Percentiles rank a stretch among this genome's conserved stretches.
These are phyloP conservation scores for Arthrobotrys sphaeroides DNA, from an alignment of 2,329 filamentous ascomycete genomes.

Conservation along the genomic window DNA sequence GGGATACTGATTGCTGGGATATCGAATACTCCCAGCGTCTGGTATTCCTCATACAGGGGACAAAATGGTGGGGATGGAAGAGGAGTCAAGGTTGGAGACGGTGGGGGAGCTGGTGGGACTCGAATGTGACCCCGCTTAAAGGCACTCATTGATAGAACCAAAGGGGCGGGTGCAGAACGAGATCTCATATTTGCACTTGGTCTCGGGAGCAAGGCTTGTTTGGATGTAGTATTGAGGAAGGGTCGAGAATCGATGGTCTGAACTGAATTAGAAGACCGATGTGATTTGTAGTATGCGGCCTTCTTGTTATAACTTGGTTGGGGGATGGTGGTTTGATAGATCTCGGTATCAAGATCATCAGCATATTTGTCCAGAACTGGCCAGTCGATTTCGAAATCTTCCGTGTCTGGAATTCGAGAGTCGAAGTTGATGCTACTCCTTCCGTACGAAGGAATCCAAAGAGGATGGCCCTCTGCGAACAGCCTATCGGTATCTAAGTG, in stretches of 20 bases:
- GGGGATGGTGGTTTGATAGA: constrained; percentile 3
- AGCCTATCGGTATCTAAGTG: constrained; percentile 10
- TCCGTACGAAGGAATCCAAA: constrained; percentile 27
- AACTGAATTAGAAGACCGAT: constrained; percentile 1
- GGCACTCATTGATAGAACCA: constrained; percentile 43
- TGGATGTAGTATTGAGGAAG: constrained; percentile 36
- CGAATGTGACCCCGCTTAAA: constrained; percentile 34
- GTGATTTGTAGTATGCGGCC: constrained; percentile 4
- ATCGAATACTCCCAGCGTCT: constrained; percentile 38
- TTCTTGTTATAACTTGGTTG: constrained; percentile 33
- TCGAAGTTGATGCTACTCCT: not conserved
- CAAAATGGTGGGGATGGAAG: constrained; percentile 43
- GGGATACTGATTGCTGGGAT: constrained; percentile 28
- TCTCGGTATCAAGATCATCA: constrained; percentile 37
- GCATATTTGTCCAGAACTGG: constrained; percentile 35
- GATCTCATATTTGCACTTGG: constrained; percentile 19
- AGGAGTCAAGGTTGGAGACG: constrained; percentile 42
- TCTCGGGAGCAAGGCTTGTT: constrained; percentile 18
- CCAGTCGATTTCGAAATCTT: constrained; percentile 52
- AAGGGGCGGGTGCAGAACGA: constrained; percentile 33
- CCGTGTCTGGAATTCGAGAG: constrained; percentile 32
- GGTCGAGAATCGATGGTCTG: constrained; percentile 12
- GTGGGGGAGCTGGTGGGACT: constrained; percentile 45
- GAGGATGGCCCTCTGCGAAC: constrained; percentile 34
- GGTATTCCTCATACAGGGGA: constrained; percentile 46